phyloP scores from a whole-genome alignment of 768 basidiomycete genomes.

The Solioccasus polychromus region DNA sequence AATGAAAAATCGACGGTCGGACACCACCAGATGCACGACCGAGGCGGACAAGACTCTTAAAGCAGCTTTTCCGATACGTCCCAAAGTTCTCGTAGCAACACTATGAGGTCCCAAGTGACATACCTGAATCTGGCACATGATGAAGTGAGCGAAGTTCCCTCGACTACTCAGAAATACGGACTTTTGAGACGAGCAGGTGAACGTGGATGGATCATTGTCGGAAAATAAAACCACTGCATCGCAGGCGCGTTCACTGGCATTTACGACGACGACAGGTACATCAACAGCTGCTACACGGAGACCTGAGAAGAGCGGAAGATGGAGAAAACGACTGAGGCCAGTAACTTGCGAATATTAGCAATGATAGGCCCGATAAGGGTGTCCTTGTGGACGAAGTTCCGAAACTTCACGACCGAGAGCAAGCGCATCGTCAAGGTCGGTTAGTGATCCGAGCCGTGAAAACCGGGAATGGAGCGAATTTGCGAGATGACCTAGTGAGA shows the following conservation, averaged over 20 bases:
- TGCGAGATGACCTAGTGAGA: too few relatives aligned
- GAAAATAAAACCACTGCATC: background rate
- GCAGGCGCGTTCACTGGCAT: background rate
- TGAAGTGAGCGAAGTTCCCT: background rate
- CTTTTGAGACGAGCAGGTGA: too few relatives aligned
- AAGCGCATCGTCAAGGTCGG: background rate
- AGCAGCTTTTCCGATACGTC: too few relatives aligned
- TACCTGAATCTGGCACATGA: background rate
- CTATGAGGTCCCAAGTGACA: background rate
- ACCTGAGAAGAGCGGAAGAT: too few relatives aligned
- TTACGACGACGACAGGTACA: background rate
- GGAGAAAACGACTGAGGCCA: too few relatives aligned
- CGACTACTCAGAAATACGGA: too few relatives aligned
- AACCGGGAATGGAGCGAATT: too few relatives aligned
- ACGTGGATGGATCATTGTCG: too few relatives aligned
- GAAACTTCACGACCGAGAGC: too few relatives aligned
- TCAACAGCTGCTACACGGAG: background rate
- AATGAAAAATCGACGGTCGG: background rate
- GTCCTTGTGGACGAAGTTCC: too few relatives aligned
- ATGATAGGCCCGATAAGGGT: too few relatives aligned
- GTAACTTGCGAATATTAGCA: too few relatives aligned
- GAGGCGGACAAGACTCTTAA: background rate
- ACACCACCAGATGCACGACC: background rate
- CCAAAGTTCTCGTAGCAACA: background rate
- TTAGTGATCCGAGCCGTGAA: background rate